Conservation (phyloP, 208 protist species). For the Naegleria lovaniensis region DNA sequence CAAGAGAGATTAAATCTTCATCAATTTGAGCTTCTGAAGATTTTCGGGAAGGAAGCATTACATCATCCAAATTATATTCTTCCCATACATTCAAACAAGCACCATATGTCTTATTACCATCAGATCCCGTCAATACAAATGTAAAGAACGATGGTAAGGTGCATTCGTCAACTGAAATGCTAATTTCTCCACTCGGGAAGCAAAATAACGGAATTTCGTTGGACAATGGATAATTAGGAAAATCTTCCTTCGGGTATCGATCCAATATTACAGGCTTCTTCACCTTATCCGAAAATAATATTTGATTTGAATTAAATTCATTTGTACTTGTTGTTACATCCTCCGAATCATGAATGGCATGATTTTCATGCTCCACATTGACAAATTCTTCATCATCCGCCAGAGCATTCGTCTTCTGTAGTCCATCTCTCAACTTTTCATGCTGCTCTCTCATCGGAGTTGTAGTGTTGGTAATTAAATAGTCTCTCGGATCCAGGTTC, state of each 20-base stretch:
- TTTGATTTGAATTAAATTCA: neutral
- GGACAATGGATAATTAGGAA: neutral
- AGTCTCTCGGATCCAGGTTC: neutral
- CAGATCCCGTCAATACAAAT: conserved; percentile 21
- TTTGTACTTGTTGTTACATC: neutral
- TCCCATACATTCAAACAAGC: conserved; percentile 16
- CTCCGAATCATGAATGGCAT: neutral
- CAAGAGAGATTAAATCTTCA: neutral
- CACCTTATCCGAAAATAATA: neutral
- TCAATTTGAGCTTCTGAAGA: neutral
- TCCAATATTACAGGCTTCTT: neutral
- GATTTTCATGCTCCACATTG: neutral
- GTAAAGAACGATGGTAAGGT: conserved; percentile 5
- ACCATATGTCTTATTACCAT: conserved; percentile 22
- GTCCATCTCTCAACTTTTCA: neutral
- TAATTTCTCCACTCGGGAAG: neutral
- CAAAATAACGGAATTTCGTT: conserved; percentile 1
- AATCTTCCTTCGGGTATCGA: conserved; percentile 7
- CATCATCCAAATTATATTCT: neutral
- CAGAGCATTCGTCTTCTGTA: neutral
- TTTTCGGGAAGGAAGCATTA: neutral
- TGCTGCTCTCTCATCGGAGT: neutral
- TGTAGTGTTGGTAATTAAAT: neutral
- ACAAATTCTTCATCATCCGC: neutral
- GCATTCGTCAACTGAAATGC: neutral